Percentiles rank a stretch among this genome's conserved stretches.
These are phyloP conservation scores for Parathielavia hyrcaniae DNA, from an alignment of 495 filamentous ascomycete species.

Conservation along the genomic window DNA sequence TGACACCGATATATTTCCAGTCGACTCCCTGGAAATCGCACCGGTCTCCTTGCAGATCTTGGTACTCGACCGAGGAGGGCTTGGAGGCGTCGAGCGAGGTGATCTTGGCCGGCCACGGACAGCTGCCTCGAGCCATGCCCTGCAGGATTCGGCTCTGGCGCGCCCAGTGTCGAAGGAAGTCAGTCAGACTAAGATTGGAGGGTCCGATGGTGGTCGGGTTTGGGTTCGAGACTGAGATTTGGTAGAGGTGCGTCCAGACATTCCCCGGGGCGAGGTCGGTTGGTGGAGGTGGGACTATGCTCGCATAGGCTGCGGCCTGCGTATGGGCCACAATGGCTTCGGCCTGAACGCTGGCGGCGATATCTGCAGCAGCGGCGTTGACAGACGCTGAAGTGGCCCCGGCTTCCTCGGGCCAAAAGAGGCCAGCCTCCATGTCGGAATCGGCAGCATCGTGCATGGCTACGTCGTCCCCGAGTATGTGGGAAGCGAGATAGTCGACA, in stretches of 20 bases:
- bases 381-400: neutral
- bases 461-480: slow-evolving; percentile 24
- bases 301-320: neutral
- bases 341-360: slow-evolving; percentile 5
- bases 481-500: slow-evolving; percentile 4
- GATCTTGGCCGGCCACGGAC: slow-evolving; percentile 24
- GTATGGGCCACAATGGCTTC: neutral
- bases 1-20: slow-evolving; percentile 61
- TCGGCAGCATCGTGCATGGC: slow-evolving; percentile 16
- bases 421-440: neutral
- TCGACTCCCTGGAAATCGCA: slow-evolving; percentile 76
- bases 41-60: slow-evolving; percentile 50
- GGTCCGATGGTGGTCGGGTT: slow-evolving; percentile 25
- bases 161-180: slow-evolving; percentile 33
- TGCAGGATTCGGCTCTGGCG: slow-evolving; percentile 18
- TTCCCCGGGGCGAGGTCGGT: neutral
- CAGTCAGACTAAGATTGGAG: slow-evolving; percentile 26
- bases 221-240: slow-evolving; percentile 20
- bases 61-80: slow-evolving; percentile 29
- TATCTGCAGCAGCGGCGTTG: no score
- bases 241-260: slow-evolving; percentile 8
- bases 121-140: slow-evolving; percentile 15
- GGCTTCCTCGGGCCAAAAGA: neutral
- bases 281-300: neutral
- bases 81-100: slow-evolving; percentile 15